Base-by-base conservation (phyloP, 2,329 filamentous ascomycete species). In the Elsinoe necatrix region DNA sequence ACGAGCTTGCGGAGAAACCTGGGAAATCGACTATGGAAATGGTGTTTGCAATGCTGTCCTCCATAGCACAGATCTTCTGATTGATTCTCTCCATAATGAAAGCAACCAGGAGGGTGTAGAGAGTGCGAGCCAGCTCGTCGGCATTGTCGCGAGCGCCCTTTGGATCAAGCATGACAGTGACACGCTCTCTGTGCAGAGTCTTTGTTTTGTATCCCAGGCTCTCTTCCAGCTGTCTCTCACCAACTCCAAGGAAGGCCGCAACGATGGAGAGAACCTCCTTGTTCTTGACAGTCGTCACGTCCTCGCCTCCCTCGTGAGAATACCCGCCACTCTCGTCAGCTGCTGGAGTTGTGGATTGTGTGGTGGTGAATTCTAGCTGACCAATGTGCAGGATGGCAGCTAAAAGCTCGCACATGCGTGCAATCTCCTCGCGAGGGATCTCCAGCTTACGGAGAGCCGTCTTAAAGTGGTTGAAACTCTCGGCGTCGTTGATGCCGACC, bases 161-260 rank as follows among this genome's bases (percentile, higher is more conserved):
- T 5, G 92, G 89, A 67, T 98, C 93, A 31, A 98, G 80, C 91
- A 98, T 95, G 62, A 98, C 88, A 0, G 93, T 98, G n/a, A 98
- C 93, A 56, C 93, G 86, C 76, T 98, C 93, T 61, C 90, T 87
- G 67, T 95, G 88, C 57, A 98, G 85, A 63, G 93, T 96, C 77
- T 95, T 96, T 18, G 90, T 97, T 75, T 95, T 95, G 77, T 96
- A 95, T 2, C 91, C 89, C 58, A 98, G 77, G 27, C 89, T 95
- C 37, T 81, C 84, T 73, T 98, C 91, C 4, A 98, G 78, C 59
- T 95, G 89, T 50, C 82, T 78, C 8, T 86, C 81, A 64, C 84
- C 82, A 5, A 98, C 86, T 47, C 93, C 93, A 1, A 98, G 76
- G 77, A 98, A 98, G n/a, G 92, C 91, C 9, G 93, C 91, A 55